Conservation (phyloP, 2,329 filamentous ascomycete genomes). For the Helotiales sp. region DNA sequence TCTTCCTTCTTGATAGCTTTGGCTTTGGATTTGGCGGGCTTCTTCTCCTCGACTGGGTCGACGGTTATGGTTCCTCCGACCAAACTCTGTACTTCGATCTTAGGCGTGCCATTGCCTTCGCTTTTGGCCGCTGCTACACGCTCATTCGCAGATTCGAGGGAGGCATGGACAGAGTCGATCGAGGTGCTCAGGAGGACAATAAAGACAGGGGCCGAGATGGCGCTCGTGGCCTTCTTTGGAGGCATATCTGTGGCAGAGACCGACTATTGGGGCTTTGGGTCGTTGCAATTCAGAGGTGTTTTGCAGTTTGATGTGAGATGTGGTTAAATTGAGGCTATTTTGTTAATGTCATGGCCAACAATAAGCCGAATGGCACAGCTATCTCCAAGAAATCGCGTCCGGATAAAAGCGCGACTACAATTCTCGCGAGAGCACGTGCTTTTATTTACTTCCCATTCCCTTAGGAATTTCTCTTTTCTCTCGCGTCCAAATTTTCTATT, state of each 20-base stretch:
- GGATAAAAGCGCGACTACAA: not conserved
- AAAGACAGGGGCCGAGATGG: constrained; percentile 18
- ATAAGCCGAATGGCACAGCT: constrained; percentile 3
- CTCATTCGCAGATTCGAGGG: constrained; percentile 25
- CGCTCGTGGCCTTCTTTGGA: constrained; percentile 25
- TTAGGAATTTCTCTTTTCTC: no score
- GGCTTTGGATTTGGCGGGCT: constrained; percentile 6
- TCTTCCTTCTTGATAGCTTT: constrained; percentile 14
- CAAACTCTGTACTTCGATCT: constrained; percentile 20
- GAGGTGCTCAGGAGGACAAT: constrained; percentile 14
- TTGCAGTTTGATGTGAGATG: not conserved
- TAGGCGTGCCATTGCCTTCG: constrained; percentile 3
- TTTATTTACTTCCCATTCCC: no score
- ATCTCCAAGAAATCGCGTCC: not conserved
- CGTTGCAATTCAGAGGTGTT: not conserved
- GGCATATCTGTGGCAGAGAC: constrained; percentile 21
- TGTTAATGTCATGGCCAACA: not conserved
- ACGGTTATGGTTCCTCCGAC: constrained; percentile 26
- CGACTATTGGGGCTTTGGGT: no score
- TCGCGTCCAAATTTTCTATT: no score
- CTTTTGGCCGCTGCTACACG: constrained; percentile 15
- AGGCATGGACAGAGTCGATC: constrained; percentile 29
- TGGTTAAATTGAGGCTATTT: not conserved
- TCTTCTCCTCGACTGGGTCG: constrained; percentile 11
- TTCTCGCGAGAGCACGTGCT: not conserved